These are phyloP conservation scores for Eutrema salsugineum DNA, from an alignment of 441 rosid genomes.

Conservation along the genomic window DNA sequence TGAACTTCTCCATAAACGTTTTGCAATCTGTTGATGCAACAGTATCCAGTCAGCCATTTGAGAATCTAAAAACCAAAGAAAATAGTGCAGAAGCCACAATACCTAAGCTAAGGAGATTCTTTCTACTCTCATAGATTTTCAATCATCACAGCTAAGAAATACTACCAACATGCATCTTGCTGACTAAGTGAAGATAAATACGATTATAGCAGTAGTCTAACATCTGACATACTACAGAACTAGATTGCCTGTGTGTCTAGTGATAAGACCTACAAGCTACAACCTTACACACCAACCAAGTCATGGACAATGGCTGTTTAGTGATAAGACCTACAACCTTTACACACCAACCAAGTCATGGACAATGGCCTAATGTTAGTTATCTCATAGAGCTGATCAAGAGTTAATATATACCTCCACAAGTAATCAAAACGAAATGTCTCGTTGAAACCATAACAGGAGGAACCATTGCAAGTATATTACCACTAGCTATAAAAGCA, in stretches of 20 bases:
- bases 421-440: no score
- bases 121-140: background rate
- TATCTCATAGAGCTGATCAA: background rate
- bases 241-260: no score
- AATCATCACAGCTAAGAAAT: background rate
- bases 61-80: background rate
- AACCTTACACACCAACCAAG: no score
- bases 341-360: background rate
- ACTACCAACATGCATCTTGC: no score
- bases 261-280: no score
- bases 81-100: background rate
- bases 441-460: no score
- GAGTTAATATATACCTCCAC: background rate
- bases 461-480: no score
- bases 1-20: constrained; percentile 69
- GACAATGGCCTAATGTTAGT: background rate
- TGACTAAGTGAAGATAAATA: no score
- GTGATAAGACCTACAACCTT: background rate
- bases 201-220: no score
- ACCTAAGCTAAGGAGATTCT: background rate
- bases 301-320: no score
- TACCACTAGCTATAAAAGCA: background rate
- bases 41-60: background rate
- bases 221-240: no score
- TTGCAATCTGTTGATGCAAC: constrained; percentile 57